Percentiles rank a stretch among this genome's conserved stretches.
Evolutionary conservation across 192 early-diverging fungal species (phyloP).

Genomic region (Gigaspora rosea): DNA sequence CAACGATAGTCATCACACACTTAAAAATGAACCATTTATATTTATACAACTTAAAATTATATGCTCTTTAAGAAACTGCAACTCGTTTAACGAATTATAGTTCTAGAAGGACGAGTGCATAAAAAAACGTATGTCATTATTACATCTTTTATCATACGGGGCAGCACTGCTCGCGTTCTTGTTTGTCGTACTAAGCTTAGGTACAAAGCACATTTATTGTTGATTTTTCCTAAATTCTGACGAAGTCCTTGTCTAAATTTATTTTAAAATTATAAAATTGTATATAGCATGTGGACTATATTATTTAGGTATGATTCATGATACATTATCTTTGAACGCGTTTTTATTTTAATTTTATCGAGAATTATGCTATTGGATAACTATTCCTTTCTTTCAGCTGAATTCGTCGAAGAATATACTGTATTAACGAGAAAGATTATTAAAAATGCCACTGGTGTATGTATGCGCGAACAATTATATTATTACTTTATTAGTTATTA

Average conservation of each 20-base stretch:
- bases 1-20: too few relatives aligned
- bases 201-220: slow-evolving; percentile 33
- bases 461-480: not conserved
- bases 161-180: slow-evolving; percentile 51
- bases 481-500: not conserved
- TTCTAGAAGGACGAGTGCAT: too few relatives aligned
- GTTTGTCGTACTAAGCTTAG: slow-evolving; percentile 62
- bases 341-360: slow-evolving; percentile 27
- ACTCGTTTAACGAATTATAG: too few relatives aligned
- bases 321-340: slow-evolving; percentile 57
- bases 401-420: slow-evolving; percentile 76
- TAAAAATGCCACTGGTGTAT: slow-evolving; percentile 59
- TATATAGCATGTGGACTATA: slow-evolving; percentile 80
- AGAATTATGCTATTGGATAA: slow-evolving; percentile 5
- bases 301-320: slow-evolving; percentile 54
- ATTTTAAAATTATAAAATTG: not conserved
- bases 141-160: slow-evolving; percentile 51
- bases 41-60: too few relatives aligned
- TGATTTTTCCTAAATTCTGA: not conserved
- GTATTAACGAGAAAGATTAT: slow-evolving; percentile 77
- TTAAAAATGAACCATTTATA: too few relatives aligned
- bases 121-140: slow-evolving; percentile 17
- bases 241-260: not conserved
- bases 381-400: slow-evolving; percentile 14
- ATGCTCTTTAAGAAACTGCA: too few relatives aligned